Base-by-base conservation (phyloP, 129 eudicot species). In the Lactuca saligna region DNA sequence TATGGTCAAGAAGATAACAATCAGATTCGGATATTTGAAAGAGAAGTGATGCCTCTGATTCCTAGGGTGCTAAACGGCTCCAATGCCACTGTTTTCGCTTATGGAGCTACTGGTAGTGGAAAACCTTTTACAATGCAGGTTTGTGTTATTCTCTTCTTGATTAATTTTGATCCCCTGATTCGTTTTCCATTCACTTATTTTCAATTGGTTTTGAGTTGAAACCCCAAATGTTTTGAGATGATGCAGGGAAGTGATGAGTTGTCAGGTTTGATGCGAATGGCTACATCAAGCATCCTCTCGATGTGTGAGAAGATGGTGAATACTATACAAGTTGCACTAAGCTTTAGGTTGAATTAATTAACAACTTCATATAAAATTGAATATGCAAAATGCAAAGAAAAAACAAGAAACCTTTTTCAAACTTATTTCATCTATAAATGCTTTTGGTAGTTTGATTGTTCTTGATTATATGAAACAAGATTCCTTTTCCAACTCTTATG, bases 81-180 rank as follows among this genome's bases (percentile, higher is more conserved):
- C 54, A 94, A 89, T 71, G 88, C 91, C 3, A 94, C 99, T 8
- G 83, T 94, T 11, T 94, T 94, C 63, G 94, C 97, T 53, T 94
- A 87, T 74, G 99, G 99, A 42, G 99, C 99, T 79, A 87, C 97
- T 48, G 97, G 96, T 17, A 94, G 99, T 59, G 99, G 99, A 7
- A 94, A 94, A 44, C 89, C 97, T 17, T 94, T 83, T 74, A 89
- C 95, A 1, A 89, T 94, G 97, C 97, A 94, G 99, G 99, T 93
- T 32, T 61, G 6, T 38, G 4, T 57, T 55, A 16, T 8, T 20
- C 15, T 17, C 49, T 9, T 42, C 3, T 42, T 42, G 49, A 42
- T 3, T 42, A 42, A 42, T 4, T 59, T 55, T 55, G 35, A 14
- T 10, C 17, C 56, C 49, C 49, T 46, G n/a, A 32, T 17, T 46